Base-by-base conservation (phyloP, 2,329 filamentous ascomycete species). In the Alternaria sp. region DNA sequence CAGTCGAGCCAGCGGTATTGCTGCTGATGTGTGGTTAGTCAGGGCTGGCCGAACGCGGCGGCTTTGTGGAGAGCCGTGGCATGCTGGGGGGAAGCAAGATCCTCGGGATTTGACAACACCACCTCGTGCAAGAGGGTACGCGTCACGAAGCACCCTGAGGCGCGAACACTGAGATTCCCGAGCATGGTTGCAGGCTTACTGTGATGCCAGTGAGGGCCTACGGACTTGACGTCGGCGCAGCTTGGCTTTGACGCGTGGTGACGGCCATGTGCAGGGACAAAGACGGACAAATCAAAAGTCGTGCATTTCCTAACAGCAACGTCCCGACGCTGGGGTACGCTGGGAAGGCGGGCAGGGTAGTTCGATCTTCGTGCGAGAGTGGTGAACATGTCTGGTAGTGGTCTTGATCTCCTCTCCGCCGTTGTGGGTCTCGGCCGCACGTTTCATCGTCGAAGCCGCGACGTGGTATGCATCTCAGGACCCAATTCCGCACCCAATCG, bases 41-140 rank as follows among this genome's bases (percentile, higher is more conserved):
- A 54, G 26, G 24, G 23, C 61, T 64, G 58, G 34, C 67, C 61
- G 51, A 26, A 66, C 60, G 44, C 61, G 66, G 68, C 68, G 64
- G 58, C 56, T 59, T 46, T 51, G 72, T 65, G 71, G 72, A 71
- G 70, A 73, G 60, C 72, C 68, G 67, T 62, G 39, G 33, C 60
- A 42, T 53, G 56, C 42, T 60, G 62, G 51, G 59, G 50, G 60
- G 64, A 40, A 13, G 44, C 31, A 36, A 26, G 51, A 58, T 61
- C 60, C 45, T 61, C 56, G 67, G 34, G 51, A 61, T 45, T 39
- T 52, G 58, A 61, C 61, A 62, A 50, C 56, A 56, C 23, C 40
- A 49, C n/a, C n/a, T 48, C 24, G 37, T 24, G 40, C 55, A 51
- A 58, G 42, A 64, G 61, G 29, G 48, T 67, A 73, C 71, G 71